Percentiles rank a stretch among this genome's conserved stretches.
Evolutionary conservation across 345 rosid species (phyloP).

Genomic region (Anacardium occidentale): DNA sequence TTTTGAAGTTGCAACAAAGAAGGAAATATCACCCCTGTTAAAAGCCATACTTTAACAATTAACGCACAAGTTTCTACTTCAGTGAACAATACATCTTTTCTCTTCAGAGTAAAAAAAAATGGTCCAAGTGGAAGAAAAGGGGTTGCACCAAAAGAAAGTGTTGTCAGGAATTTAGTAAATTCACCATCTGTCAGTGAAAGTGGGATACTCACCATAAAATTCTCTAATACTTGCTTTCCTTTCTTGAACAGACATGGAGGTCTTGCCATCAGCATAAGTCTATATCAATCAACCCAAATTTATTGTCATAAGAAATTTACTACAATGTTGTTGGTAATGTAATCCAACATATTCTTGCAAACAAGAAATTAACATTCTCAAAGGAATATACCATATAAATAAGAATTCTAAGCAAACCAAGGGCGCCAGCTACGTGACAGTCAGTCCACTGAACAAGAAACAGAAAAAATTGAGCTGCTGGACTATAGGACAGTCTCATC

Average conservation of each 20-base stretch:
- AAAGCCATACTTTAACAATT: not conserved
- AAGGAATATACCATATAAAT: conserved; percentile 57
- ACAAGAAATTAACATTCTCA: not conserved
- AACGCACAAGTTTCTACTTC: not conserved
- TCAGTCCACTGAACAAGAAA: conserved; percentile 97
- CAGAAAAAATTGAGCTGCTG: conserved; percentile 79
- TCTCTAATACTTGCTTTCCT: conserved; percentile 80
- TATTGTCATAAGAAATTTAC: conserved; percentile 12
- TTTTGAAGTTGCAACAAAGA: conserved; percentile 70
- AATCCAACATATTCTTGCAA: not conserved
- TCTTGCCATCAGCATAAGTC: conserved; percentile 81
- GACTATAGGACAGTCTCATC: conserved; percentile 91
- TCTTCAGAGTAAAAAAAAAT: not conserved
- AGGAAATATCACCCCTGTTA: conserved; percentile 69
- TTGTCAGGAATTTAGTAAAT: not conserved
- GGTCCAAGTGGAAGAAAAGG: not conserved
- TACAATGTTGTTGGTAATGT: conserved; percentile 10
- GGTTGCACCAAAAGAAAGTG: not conserved
- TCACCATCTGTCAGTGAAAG: not conserved
- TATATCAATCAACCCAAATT: conserved; percentile 34
- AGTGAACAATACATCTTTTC: not conserved
- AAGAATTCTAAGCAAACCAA: conserved; percentile 86
- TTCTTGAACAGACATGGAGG: conserved; percentile 81
- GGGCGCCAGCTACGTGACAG: conserved; percentile 87
- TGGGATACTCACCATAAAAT: conserved; percentile 63